These are phyloP conservation scores for Xylariaceae sp. DNA, from an alignment of 2,329 filamentous ascomycete species.

Conservation along the genomic window DNA sequence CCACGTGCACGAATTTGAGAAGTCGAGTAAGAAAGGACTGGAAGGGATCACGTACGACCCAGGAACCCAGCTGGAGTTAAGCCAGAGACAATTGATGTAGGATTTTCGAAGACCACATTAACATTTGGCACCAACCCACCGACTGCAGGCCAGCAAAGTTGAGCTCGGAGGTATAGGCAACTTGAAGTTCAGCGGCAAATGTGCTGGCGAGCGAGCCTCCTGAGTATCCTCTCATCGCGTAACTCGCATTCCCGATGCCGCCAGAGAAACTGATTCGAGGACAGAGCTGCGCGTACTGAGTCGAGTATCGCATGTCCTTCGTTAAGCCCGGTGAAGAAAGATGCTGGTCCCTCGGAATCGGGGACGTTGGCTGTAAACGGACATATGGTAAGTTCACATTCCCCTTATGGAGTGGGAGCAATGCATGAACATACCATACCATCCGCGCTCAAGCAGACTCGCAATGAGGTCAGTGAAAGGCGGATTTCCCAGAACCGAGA, in stretches of 20 bases:
- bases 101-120: not conserved
- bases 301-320: conserved; percentile 19
- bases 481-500: conserved; percentile 12
- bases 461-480: conserved; percentile 22
- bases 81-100: not conserved
- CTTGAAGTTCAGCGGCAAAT: conserved; percentile 50
- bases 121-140: conserved; percentile 7
- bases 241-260: conserved; percentile 21
- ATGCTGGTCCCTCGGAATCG: conserved; percentile 43
- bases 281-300: conserved; percentile 13
- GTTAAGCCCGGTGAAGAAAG: conserved; percentile 12
- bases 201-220: conserved; percentile 50
- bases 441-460: conserved; percentile 38
- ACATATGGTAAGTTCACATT: not conserved
- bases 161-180: conserved; percentile 50
- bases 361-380: conserved; percentile 26
- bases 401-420: not conserved
- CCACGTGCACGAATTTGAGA: not conserved
- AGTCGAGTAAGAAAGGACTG: not conserved
- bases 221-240: conserved; percentile 51
- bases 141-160: conserved; percentile 1
- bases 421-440: conserved; percentile 35
- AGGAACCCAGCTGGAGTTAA: not conserved
- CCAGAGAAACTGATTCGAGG: conserved; percentile 1
- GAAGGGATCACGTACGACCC: not conserved